Evolutionary conservation across 805 yeast species (phyloP), one percentile per base, ranked within the genome.

Genomic region (Teunomyces pallodes): DNA sequence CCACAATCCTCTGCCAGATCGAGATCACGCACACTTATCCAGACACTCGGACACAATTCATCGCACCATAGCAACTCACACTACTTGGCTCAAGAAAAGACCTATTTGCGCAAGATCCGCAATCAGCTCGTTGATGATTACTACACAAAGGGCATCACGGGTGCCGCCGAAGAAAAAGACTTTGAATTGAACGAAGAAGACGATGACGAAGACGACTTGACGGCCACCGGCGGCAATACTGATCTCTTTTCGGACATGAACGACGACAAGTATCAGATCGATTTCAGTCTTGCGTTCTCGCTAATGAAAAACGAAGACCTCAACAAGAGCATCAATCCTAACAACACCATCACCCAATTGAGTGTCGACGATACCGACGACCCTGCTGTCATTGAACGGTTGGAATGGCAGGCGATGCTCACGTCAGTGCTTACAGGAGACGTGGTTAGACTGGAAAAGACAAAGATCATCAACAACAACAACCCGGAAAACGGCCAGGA

Each of bases 401-500:
- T 91, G 9, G 96, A 90, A 67, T 94, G 99, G 99, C 98, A 94
- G 66, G 81, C 92, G 0, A 90, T 94, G 96, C 75, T 94, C 43
- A 79, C 87, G 9, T 79, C 90, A 2, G 98, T 94, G 3, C 77
- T 94, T 31, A 92, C 95, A 2, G 98, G 99, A 56, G 98, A 94
- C 65, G 96, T 94, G 46, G 90, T 94, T 16, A 80, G 86, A 31
- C 85, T 92, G 9, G 99, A 94, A 60, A 94, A 92, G 67, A 84
- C 88, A 3, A 84, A 84, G 65, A 75, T 87, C 47, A 82, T 80
- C 12, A 79, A 77, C 45, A 83, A 78, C 32, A 62, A 66, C 24
- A 66, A 60, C 52, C 57, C 65, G 0, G 67, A 66, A 36, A 68
- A 64, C 36, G 61, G 62, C 28, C 74, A 70, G 52, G 85, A 82